Evolutionary conservation across 2,329 filamentous ascomycete species (phyloP).

Genomic region (Biscogniauxia mediterranea): DNA sequence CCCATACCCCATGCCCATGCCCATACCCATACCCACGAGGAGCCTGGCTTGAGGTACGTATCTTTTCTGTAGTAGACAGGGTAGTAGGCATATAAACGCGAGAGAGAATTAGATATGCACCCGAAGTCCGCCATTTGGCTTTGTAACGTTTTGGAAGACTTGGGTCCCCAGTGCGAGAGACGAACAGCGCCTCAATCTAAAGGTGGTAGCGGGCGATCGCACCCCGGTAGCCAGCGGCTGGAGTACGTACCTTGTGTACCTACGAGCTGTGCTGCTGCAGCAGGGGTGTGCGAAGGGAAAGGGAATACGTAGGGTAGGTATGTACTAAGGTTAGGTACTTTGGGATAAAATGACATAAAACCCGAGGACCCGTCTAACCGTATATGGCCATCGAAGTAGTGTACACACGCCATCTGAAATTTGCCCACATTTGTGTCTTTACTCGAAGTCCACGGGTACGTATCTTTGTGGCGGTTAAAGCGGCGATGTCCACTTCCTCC

Average conservation of each 20-base stretch:
- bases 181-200: slow-evolving; percentile 12
- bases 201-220: slow-evolving; percentile 9
- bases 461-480: slow-evolving; percentile 13
- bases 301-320: not conserved
- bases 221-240: not conserved
- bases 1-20: slow-evolving; percentile 5
- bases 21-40: slow-evolving; percentile 9
- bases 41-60: slow-evolving; percentile 11
- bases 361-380: not conserved
- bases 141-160: slow-evolving; percentile 24
- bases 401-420: slow-evolving; percentile 7
- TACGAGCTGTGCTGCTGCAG: not conserved
- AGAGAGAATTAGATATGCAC: slow-evolving; percentile 16
- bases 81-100: slow-evolving; percentile 26
- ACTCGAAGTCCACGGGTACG: not conserved
- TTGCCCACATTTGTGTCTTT: slow-evolving; percentile 15
- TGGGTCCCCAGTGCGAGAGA: slow-evolving; percentile 22
- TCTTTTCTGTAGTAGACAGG: slow-evolving; percentile 13
- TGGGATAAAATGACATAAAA: not conserved
- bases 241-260: not conserved
- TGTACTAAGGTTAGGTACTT: not conserved
- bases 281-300: not conserved
- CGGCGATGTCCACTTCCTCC: slow-evolving; percentile 9
- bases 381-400: not conserved
- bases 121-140: slow-evolving; percentile 25